phyloP scores from a whole-genome alignment of 148 eudicot species.

The Cornus kousa region DNA sequence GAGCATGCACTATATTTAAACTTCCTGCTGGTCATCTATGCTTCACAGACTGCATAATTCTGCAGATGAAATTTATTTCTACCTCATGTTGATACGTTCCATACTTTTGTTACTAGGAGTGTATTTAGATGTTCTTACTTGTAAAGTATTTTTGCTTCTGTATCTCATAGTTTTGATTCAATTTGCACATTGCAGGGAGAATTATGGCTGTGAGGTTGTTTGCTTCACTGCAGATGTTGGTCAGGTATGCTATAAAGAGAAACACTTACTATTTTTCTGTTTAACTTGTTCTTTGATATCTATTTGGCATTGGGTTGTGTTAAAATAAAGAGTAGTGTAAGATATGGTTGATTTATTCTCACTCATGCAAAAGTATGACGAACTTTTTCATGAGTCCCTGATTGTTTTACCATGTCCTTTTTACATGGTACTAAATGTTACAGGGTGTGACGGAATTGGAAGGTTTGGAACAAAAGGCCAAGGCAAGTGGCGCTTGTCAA shows the following conservation, averaged over 20 bases:
- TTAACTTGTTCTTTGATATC: neutral
- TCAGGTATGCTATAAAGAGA: conserved; percentile 53
- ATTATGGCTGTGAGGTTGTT: conserved; percentile 98
- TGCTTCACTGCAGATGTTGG: conserved; percentile 99
- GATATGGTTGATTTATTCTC: neutral
- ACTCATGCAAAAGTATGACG: neutral
- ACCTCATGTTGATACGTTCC: neutral
- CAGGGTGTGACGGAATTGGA: conserved; percentile 86
- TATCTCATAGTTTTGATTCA: neutral
- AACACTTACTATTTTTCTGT: neutral
- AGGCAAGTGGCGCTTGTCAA: conserved; percentile 96
- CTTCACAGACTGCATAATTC: neutral
- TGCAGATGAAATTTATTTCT: neutral
- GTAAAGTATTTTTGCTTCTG: neutral
- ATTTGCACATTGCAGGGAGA: conserved; percentile 64
- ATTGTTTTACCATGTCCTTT: neutral
- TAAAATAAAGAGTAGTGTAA: neutral
- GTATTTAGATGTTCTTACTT: neutral
- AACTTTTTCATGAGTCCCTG: neutral
- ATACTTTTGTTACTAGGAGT: neutral
- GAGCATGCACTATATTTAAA: neutral
- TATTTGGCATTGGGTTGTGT: neutral
- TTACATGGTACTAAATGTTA: conserved; percentile 2
- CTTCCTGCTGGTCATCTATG: neutral
- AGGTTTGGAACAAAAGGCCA: conserved; percentile 91